Evolutionary conservation across 129 eudicot species (phyloP).

Genomic region (Saposhnikovia divaricata): DNA sequence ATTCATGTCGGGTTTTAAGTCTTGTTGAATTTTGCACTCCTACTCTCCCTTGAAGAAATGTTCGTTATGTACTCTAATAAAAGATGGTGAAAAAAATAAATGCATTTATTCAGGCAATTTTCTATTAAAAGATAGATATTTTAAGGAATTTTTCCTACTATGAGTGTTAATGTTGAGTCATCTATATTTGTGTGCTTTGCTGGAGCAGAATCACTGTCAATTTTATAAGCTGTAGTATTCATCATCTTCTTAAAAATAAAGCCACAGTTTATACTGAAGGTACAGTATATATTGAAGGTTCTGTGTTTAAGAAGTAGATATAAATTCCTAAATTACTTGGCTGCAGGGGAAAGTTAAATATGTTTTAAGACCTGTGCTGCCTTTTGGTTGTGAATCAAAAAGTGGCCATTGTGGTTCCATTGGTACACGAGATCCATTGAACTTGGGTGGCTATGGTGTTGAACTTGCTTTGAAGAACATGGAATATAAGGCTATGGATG

Average conservation of each 20-base stretch:
- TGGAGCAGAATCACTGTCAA: background rate
- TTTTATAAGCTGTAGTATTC: background rate
- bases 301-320: background rate
- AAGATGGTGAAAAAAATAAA: background rate
- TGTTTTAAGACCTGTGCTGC: constrained; percentile 82
- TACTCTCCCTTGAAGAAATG: background rate
- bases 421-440: constrained; percentile 65
- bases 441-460: constrained; percentile 94
- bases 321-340: constrained; percentile 2
- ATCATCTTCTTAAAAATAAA: background rate
- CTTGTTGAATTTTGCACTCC: too few relatives aligned
- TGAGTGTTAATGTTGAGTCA: background rate
- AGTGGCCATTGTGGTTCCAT: constrained; percentile 64
- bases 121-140: background rate
- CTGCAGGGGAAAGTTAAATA: constrained; percentile 77
- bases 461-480: constrained; percentile 98
- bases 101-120: background rate
- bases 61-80: background rate
- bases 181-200: background rate
- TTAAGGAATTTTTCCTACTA: background rate
- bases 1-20: too few relatives aligned
- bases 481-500: constrained; percentile 99
- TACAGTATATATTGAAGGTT: background rate
- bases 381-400: constrained; percentile 79
- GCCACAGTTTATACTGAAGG: background rate